Percentiles rank a stretch among this genome's conserved stretches.
Conservation (phyloP, 495 filamentous ascomycete genomes). For the Sporormia fimetaria region DNA sequence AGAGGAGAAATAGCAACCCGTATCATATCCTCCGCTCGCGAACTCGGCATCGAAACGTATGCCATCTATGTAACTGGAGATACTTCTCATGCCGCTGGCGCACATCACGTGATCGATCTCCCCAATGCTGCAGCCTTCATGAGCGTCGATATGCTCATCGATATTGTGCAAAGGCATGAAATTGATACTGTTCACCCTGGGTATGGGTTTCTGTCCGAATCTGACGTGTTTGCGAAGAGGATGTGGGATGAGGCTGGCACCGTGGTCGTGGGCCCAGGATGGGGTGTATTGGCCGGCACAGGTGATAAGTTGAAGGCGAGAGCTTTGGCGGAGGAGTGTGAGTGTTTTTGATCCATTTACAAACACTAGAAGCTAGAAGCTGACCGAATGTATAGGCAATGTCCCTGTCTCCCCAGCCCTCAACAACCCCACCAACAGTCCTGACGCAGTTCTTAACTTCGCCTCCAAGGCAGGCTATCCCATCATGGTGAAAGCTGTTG, state of each 20-base stretch:
- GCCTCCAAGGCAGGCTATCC: conserved; percentile 40
- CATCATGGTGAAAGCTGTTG: conserved; percentile 43
- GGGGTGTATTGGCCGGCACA: conserved; percentile 40
- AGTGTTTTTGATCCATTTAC: conserved; percentile 3
- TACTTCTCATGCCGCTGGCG: conserved; percentile 40
- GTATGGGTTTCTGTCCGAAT: conserved; percentile 54
- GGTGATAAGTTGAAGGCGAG: conserved; percentile 50
- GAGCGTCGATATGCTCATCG: conserved; percentile 38
- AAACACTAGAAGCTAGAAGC: conserved; percentile 1
- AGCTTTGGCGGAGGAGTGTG: conserved; percentile 41
- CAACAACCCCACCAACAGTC: conserved; percentile 33
- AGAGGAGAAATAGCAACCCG: conserved; percentile 54
- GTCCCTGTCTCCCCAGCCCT: conserved; percentile 46
- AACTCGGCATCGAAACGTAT: conserved; percentile 44
- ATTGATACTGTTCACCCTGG: conserved; percentile 52
- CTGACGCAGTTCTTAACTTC: conserved; percentile 36
- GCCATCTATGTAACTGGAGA: conserved; percentile 45
- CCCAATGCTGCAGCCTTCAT: conserved; percentile 42
- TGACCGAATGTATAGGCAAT: conserved; percentile 14
- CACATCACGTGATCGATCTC: conserved; percentile 39
- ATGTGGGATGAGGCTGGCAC: conserved; percentile 42
- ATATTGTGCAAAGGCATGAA: conserved; percentile 37
- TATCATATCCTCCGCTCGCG: conserved; percentile 45
- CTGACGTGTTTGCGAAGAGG: conserved; percentile 40
- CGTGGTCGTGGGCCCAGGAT: conserved; percentile 45